These are phyloP conservation scores for Trichothecium sympodiale DNA, from an alignment of 2,329 filamentous ascomycete genomes.

Conservation along the genomic window DNA sequence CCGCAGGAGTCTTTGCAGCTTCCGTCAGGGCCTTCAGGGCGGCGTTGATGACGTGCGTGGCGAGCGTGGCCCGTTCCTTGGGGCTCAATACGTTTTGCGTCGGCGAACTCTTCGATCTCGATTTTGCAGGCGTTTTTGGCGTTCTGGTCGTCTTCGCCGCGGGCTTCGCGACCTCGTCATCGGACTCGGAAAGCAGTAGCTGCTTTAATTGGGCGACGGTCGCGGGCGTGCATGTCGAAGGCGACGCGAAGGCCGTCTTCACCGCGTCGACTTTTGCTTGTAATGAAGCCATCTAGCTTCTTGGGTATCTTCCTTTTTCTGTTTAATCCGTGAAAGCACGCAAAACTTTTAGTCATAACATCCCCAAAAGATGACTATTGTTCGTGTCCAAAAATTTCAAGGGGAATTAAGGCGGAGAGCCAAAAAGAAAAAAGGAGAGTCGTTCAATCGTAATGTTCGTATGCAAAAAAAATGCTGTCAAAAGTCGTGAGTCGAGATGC, in stretches of 20 bases:
- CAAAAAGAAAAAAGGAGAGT: constrained; percentile 8
- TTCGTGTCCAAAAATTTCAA: too few relatives aligned
- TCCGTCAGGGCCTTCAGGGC: constrained; percentile 60
- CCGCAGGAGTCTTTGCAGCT: constrained; percentile 40
- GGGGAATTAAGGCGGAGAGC: constrained; percentile 2
- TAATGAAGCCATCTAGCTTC: constrained; percentile 29
- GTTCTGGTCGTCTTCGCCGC: constrained; percentile 16
- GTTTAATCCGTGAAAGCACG: neutral
- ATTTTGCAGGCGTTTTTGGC: constrained; percentile 10
- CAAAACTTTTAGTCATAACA: constrained; percentile 17
- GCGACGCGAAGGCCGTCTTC: constrained; percentile 41
- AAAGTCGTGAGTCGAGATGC: constrained; percentile 9
- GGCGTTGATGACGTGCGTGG: constrained; percentile 62
- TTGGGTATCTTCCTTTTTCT: constrained; percentile 9
- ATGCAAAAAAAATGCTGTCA: constrained; percentile 15
- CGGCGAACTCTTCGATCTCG: neutral
- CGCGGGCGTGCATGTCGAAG: constrained; percentile 40
- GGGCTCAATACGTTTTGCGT: constrained; percentile 12
- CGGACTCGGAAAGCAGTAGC: constrained; percentile 25
- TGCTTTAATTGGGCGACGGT: constrained; percentile 37
- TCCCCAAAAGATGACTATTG: neutral
- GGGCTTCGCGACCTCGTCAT: constrained; percentile 12
- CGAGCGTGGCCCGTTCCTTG: constrained; percentile 53
- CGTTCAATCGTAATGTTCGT: constrained; percentile 4
- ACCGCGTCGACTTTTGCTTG: constrained; percentile 35